These are phyloP conservation scores for Fusarium sp. DNA, from an alignment of 2,329 filamentous ascomycete species.

Conservation along the genomic window DNA sequence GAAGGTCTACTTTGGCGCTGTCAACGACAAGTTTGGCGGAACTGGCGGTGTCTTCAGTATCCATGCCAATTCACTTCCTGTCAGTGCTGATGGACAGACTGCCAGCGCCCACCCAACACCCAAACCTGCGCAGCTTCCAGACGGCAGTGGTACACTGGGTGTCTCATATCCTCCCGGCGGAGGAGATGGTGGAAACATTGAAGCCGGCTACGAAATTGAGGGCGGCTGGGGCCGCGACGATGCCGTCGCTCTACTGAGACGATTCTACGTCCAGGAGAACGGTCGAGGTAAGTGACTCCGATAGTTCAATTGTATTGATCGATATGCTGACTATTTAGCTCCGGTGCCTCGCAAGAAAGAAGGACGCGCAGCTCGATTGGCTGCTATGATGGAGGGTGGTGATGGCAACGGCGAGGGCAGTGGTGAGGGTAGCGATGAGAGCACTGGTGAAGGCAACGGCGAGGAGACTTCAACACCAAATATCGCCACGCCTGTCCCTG, in stretches of 20 bases:
- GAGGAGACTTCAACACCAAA: slow-evolving; percentile 14
- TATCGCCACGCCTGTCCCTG: background rate
- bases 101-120: slow-evolving; percentile 55
- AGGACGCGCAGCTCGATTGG: slow-evolving; percentile 64
- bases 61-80: slow-evolving; percentile 70
- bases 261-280: slow-evolving; percentile 99
- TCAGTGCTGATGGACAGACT: slow-evolving; percentile 50
- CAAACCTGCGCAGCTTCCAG: slow-evolving; percentile 51
- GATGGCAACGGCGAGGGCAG: slow-evolving; percentile 7
- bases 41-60: slow-evolving; percentile 93
- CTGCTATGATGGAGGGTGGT: slow-evolving; percentile 61
- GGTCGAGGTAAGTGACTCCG: slow-evolving; percentile 73
- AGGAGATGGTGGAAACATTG: slow-evolving; percentile 75
- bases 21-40: slow-evolving; percentile 97
- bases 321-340: slow-evolving; percentile 48
- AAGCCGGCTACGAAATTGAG: slow-evolving; percentile 82
- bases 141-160: slow-evolving; percentile 51
- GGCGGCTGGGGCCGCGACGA: slow-evolving; percentile 92
- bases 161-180: slow-evolving; percentile 52
- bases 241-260: slow-evolving; percentile 88
- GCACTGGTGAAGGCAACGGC: slow-evolving; percentile 52
- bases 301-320: background rate
- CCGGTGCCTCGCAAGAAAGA: slow-evolving; percentile 66
- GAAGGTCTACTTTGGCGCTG: slow-evolving; percentile 92
- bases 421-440: background rate